Evolutionary conservation across 2,329 filamentous ascomycete species (phyloP), one percentile per base, ranked within the genome.

Genomic region (Alternaria dauci): DNA sequence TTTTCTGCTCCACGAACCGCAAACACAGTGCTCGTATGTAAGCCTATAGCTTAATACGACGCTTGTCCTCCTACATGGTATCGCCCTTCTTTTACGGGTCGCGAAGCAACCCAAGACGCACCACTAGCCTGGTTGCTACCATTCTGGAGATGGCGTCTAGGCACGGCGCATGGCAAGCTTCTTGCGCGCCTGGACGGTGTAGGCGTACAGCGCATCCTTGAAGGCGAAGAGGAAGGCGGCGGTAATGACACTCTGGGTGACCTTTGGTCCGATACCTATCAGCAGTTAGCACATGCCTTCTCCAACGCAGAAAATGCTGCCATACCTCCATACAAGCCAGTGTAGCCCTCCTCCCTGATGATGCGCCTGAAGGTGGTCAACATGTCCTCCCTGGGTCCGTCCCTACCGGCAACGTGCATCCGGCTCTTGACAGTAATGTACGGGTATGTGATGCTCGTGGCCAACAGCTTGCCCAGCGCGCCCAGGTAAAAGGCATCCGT

Each of bases 341-440:
- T 84, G 76, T 93, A 96, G n/a, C 95, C 95, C 81, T 98, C 94
- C 76, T 97, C 92, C 67, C 83, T 86, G 62, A 97, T 86, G 61
- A 98, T 94, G 62, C 90, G 87, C 75, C 86, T 88, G 75, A 99
- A 86, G 47, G 89, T 91, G 67, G 89, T 86, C 54, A 89, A 85
- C 85, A 97, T 91, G 69, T 90, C 91, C 81, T 96, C 91, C 80
- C 91, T 91, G 66, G 88, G 89, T n/a, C 87, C 86, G 64, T 88
- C 89, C 72, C 88, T 88, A 63, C 86, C 89, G 28, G 94, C 93
- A 62, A 99, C 93, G 79, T 99, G 95, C 88, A 97, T 97, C 77
- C 93, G 88, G 81, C 93, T 96, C 89, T 99, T 99, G 73, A 99
- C 91, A 5, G 95, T 99, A 78, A 99, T 98, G 78, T 99, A 99